Evolutionary conservation across 176 grass and related monocot genomes (phyloP).

Genomic region (Aechmea fasciata): DNA sequence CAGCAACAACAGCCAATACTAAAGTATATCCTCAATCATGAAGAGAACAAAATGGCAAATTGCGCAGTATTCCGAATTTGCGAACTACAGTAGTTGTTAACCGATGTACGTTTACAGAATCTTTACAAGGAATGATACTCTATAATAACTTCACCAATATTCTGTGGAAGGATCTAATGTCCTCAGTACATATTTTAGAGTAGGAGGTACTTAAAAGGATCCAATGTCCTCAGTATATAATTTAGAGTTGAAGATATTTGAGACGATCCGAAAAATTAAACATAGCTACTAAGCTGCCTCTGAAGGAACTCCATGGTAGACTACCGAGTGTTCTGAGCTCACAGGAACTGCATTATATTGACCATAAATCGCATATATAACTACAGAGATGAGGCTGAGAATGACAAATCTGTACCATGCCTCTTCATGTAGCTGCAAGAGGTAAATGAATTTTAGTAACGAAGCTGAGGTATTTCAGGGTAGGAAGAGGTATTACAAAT

Average conservation of each 20-base stretch:
- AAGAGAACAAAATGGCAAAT: no score
- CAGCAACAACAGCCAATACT: no score
- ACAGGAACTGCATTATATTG: slow-evolving; percentile 48
- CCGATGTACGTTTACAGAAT: no score
- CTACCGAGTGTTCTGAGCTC: slow-evolving; percentile 35
- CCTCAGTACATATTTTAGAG: background rate
- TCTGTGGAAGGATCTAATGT: background rate
- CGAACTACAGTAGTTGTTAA: no score
- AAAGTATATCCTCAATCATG: no score
- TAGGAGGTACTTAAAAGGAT: background rate
- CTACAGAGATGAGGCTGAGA: slow-evolving; percentile 51
- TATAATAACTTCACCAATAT: no score
- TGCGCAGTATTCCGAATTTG: no score
- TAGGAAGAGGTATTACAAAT: background rate
- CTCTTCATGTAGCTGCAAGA: slow-evolving; percentile 87
- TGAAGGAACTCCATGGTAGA: slow-evolving; percentile 53
- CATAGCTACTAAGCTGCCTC: slow-evolving; percentile 31
- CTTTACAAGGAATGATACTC: no score
- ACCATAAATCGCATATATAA: slow-evolving; percentile 72
- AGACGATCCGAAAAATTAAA: background rate
- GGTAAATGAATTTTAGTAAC: no score
- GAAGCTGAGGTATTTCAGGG: background rate
- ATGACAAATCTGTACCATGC: slow-evolving; percentile 91
- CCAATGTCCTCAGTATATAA: background rate
- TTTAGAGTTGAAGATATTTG: background rate